phyloP scores from a whole-genome alignment of 805 yeast genomes.

The Lachancea mirantina region DNA sequence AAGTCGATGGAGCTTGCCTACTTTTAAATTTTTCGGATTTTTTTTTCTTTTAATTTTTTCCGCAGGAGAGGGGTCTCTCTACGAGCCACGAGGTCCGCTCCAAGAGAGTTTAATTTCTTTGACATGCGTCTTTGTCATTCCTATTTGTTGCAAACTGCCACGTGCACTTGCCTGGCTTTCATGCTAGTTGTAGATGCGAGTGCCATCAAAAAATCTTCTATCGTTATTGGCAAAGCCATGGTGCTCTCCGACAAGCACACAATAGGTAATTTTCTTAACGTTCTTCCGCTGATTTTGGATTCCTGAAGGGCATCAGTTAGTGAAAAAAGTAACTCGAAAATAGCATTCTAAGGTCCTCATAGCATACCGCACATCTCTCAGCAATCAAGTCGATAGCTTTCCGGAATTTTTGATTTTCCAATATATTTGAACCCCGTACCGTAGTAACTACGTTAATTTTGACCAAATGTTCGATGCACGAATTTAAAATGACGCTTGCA shows the following conservation, averaged over 20 bases:
- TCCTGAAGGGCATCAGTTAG: constrained; percentile 11
- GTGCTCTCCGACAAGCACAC: constrained; percentile 25
- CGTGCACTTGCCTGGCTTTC: not conserved
- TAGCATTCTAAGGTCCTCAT: not conserved
- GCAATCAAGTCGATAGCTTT: constrained; percentile 14
- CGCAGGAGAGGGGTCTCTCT: no score
- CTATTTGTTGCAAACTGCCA: no score
- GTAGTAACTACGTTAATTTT: constrained; percentile 11
- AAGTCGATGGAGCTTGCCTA: no score
- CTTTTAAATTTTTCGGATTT: no score
- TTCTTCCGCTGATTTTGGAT: constrained; percentile 26
- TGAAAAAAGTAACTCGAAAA: constrained; percentile 1
- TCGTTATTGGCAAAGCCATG: constrained; percentile 19
- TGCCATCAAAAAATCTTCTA: constrained; percentile 21
- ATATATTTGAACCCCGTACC: constrained; percentile 1
- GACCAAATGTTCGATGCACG: constrained; percentile 25
- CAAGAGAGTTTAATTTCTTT: no score
- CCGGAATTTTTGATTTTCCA: constrained; percentile 9
- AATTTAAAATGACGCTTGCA: constrained; percentile 26
- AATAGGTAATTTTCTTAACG: constrained; percentile 24
- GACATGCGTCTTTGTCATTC: no score
- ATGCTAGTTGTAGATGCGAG: constrained; percentile 12
- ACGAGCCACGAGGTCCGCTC: no score
- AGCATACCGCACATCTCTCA: constrained; percentile 24
- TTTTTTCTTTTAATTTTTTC: no score